Evolutionary conservation across 805 yeast species (phyloP), one percentile per base, ranked within the genome.

Genomic region (Candida argentea): DNA sequence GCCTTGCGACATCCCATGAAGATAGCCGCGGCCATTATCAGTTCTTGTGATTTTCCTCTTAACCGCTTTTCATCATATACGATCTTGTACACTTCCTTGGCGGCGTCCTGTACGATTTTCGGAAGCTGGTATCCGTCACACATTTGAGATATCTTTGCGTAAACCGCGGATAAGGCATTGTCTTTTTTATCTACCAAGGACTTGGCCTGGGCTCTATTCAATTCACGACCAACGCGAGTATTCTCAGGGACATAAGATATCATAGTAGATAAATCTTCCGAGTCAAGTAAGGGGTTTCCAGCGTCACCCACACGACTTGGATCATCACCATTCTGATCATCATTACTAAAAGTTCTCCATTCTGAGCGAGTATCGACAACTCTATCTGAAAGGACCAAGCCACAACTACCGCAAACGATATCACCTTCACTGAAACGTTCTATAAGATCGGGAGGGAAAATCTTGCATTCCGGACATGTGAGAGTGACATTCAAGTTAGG

Each of bases 241-340:
- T 87, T 93, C 24, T 85, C 93, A 21, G 84, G 83, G 12, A 80
- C 86, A 33, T 77, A 76, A 16, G 95, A 82, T 35, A 91, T 91
- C 65, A 87, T 77, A 4, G 98, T 89, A 10, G 93, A 84, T 31
- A 89, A 73, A 53, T 87, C 93, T 43, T 82, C 89, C 13, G 93
- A 81, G 47, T 87, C 96, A 41, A 91, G 66, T 30, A 87, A 61
- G 6, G 96, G 95, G 50, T 87, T 87, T 11, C 86, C 77, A 4
- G 96, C 96, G 50, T 87, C 96, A 55, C 98, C 98, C 38, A 89
- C 98, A 82, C 98, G 97, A 40, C 91, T 78, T 4, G 98, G 98
- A 52, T 89, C 98, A 54, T 86, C 96, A 44, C 94, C 94, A 43
- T 89, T 91, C 53, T 89, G 97, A 54, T 89, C 98, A 52, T 89